A percentile compares a stretch with the other conserved stretches of the same genome.
These are phyloP conservation scores for Akanthomyces muscarius DNA, from an alignment of 2,329 filamentous ascomycete genomes.

Conservation along the genomic window DNA sequence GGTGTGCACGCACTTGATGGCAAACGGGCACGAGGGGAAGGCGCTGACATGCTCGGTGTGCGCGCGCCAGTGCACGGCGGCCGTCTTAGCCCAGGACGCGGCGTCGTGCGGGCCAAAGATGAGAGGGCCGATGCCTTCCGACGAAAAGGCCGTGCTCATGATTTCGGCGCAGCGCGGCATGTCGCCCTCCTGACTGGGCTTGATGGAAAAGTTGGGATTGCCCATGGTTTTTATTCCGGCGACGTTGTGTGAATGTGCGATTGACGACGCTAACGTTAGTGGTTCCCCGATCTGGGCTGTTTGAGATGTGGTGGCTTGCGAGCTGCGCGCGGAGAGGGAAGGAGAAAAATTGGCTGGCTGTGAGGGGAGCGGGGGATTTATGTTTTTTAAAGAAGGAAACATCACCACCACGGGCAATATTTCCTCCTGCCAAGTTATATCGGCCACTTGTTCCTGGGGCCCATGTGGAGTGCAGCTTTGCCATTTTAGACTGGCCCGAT, in stretches of 20 bases:
- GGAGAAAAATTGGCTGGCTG: no score
- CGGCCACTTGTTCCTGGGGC: no score
- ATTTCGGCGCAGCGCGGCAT: conserved; percentile 15
- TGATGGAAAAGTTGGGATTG: conserved; percentile 11
- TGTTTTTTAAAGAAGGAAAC: background rate
- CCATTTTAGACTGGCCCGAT: no score
- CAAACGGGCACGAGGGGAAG: conserved; percentile 15
- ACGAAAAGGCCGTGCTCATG: conserved; percentile 7
- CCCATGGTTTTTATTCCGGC: background rate
- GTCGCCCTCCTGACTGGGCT: conserved; percentile 5
- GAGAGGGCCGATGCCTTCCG: background rate
- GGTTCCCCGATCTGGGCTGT: no score
- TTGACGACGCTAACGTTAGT: background rate
- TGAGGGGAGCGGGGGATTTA: no score
- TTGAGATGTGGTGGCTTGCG: no score
- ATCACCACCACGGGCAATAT: background rate
- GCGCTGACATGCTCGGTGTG: conserved; percentile 3
- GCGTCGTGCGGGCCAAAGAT: conserved; percentile 2
- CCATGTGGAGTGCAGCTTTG: no score
- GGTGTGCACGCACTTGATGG: conserved; percentile 17
- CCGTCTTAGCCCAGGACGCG: background rate
- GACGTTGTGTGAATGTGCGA: background rate
- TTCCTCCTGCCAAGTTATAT: no score
- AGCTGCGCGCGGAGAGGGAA: no score
- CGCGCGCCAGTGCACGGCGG: background rate